These are phyloP conservation scores for Botrytis medusae DNA, from an alignment of 2,329 filamentous ascomycete species.

Conservation along the genomic window DNA sequence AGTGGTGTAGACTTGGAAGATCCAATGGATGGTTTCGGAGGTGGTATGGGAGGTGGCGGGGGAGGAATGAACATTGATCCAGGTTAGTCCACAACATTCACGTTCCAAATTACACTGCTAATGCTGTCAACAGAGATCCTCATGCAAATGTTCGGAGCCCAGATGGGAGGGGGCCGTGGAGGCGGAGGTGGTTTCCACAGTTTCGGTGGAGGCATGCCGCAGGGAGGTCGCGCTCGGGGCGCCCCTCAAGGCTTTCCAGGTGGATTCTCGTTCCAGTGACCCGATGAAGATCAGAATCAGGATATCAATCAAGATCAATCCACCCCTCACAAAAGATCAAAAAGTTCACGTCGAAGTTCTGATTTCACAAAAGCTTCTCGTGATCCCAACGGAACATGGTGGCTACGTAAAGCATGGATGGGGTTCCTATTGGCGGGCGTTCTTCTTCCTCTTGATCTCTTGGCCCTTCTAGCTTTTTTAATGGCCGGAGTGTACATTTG, in stretches of 20 bases:
- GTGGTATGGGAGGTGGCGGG: slow-evolving; percentile 55
- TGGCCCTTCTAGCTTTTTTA: slow-evolving; percentile 32
- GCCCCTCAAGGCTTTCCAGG: slow-evolving; percentile 47
- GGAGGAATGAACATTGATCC: slow-evolving; percentile 45
- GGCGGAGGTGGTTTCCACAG: slow-evolving; percentile 50
- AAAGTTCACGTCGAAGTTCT: slow-evolving; percentile 15
- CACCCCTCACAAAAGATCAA: slow-evolving; percentile 4
- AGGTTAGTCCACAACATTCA: slow-evolving; percentile 10
- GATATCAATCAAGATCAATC: slow-evolving; percentile 15
- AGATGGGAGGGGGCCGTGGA: slow-evolving; percentile 47
- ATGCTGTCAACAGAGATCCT: slow-evolving; percentile 33
- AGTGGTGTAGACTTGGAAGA: slow-evolving; percentile 90
- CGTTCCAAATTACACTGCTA: neutral
- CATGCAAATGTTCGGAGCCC: slow-evolving; percentile 41
- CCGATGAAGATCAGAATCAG: slow-evolving; percentile 30
- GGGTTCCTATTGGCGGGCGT: slow-evolving; percentile 36
- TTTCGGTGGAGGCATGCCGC: slow-evolving; percentile 53
- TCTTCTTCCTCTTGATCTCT: slow-evolving; percentile 38
- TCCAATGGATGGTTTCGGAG: slow-evolving; percentile 70
- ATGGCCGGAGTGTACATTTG: slow-evolving; percentile 35
- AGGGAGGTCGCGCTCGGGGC: slow-evolving; percentile 35
- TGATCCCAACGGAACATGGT: slow-evolving; percentile 25
- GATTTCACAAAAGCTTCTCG: slow-evolving; percentile 25
- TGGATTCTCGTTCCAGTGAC: slow-evolving; percentile 60
- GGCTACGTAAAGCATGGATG: slow-evolving; percentile 36